Evolutionary conservation across 2,329 filamentous ascomycete genomes (phyloP).

Genomic region (Fusarium sp.): DNA sequence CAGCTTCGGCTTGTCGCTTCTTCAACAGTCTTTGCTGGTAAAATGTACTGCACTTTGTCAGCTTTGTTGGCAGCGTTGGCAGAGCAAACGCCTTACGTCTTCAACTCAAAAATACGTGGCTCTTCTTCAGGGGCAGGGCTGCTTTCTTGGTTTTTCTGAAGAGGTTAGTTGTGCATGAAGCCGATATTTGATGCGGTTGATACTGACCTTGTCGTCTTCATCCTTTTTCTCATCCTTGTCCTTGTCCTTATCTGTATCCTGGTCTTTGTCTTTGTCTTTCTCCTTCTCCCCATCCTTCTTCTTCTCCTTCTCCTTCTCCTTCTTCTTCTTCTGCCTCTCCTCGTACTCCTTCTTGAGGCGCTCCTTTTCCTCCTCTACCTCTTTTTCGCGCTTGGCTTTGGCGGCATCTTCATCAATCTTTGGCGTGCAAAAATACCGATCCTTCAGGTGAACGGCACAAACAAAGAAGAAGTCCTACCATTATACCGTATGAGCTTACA

Average conservation of each 20-base stretch:
- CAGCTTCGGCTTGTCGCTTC: conserved; percentile 61
- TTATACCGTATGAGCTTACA: conserved; percentile 18
- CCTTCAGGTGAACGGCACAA: conserved; percentile 83
- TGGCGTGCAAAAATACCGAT: conserved; percentile 80
- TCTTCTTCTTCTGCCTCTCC: conserved; percentile 73
- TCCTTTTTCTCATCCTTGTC: conserved; percentile 42
- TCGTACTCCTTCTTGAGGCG: conserved; percentile 80
- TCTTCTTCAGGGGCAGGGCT: conserved; percentile 57
- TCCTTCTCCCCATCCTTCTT: conserved; percentile 54
- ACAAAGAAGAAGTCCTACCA: conserved; percentile 86
- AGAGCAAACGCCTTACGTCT: conserved; percentile 65
- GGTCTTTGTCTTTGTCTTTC: conserved; percentile 49
- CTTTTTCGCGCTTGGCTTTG: conserved; percentile 68
- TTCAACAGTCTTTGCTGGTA: conserved; percentile 85
- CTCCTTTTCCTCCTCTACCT: conserved; percentile 70
- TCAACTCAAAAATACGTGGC: conserved; percentile 82
- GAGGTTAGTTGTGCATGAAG: background rate
- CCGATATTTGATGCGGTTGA: background rate
- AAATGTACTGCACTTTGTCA: conserved; percentile 68
- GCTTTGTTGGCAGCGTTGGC: background rate
- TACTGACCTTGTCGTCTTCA: conserved; percentile 25
- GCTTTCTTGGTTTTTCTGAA: conserved; percentile 36
- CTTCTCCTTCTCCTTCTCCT: conserved; percentile 66
- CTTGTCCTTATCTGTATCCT: conserved; percentile 48
- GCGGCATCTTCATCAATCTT: conserved; percentile 74